Percentiles rank a stretch among this genome's conserved stretches.
Evolutionary conservation across 139 green algal species (phyloP).

Genomic region (Picochlorum sp.): DNA sequence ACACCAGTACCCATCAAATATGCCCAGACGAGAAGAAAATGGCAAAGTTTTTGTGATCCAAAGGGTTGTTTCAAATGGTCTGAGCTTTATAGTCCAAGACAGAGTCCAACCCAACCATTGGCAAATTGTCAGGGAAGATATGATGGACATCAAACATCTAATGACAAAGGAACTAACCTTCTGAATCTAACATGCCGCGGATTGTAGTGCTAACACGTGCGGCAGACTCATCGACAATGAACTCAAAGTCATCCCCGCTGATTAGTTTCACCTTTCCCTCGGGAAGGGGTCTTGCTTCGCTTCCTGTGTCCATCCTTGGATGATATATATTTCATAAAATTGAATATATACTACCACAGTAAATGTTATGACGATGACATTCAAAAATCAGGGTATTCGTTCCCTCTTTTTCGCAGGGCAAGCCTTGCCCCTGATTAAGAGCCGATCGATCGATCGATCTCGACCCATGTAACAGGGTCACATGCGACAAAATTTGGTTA

Average conservation of each 20-base stretch:
- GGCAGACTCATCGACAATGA: conserved; percentile 88
- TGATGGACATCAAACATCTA: not conserved
- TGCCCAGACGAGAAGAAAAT: not conserved
- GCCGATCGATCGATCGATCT: too few relatives aligned
- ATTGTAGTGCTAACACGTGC: conserved; percentile 95
- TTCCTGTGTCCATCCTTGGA: too few relatives aligned
- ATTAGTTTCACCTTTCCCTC: conserved; percentile 78
- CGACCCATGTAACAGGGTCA: too few relatives aligned
- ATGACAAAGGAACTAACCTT: conserved; percentile 31
- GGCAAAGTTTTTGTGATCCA: not conserved
- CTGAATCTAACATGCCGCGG: conserved; percentile 91
- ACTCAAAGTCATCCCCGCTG: conserved; percentile 90
- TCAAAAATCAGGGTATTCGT: too few relatives aligned
- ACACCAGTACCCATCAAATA: not conserved
- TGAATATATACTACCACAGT: too few relatives aligned
- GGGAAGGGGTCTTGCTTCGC: not conserved
- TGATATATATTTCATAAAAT: too few relatives aligned
- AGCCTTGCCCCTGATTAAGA: too few relatives aligned
- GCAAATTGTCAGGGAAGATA: not conserved
- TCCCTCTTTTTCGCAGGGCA: too few relatives aligned
- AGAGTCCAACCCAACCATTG: not conserved
- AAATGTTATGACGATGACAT: too few relatives aligned
- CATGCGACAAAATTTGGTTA: too few relatives aligned
- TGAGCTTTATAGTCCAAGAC: not conserved
- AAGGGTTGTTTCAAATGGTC: not conserved